phyloP scores from a whole-genome alignment of 192 early-diverging fungal species.

The Coemansia sp. region DNA sequence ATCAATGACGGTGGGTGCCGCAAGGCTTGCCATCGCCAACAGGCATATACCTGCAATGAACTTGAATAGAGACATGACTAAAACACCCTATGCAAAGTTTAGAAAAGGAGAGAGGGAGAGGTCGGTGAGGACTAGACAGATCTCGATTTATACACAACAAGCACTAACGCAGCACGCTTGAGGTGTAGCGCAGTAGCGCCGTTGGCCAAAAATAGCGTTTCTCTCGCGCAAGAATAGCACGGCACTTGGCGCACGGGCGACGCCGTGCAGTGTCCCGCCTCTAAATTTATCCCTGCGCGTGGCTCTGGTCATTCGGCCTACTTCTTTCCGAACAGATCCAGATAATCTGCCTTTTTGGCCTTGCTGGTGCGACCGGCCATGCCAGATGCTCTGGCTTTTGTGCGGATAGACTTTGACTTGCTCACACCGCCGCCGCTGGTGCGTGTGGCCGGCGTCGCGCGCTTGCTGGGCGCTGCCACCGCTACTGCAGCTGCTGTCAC shows the following conservation, averaged over 20 bases:
- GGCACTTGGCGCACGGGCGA: too few relatives aligned
- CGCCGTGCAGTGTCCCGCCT: not conserved
- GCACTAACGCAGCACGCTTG: not conserved
- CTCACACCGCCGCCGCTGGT: conserved; percentile 23
- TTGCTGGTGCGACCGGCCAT: not conserved
- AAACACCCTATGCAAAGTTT: too few relatives aligned
- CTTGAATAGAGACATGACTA: not conserved
- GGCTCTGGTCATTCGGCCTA: too few relatives aligned
- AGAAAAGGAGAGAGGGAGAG: too few relatives aligned
- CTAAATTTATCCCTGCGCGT: not conserved
- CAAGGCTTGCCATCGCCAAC: not conserved
- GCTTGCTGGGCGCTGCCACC: too few relatives aligned
- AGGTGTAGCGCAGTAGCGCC: not conserved
- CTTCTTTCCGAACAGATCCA: conserved; percentile 29
- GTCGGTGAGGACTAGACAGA: too few relatives aligned
- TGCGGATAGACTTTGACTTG: conserved; percentile 20
- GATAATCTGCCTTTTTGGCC: conserved; percentile 18
- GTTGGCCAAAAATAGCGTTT: conserved; percentile 2
- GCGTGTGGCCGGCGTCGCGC: not conserved
- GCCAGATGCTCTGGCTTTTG: conserved; percentile 18
- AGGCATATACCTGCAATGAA: not conserved
- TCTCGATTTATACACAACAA: too few relatives aligned
- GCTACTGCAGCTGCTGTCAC: not conserved
- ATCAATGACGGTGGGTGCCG: conserved; percentile 3
- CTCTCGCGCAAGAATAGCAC: not conserved